Evolutionary conservation across 2,329 filamentous ascomycete genomes (phyloP), one percentile per base, ranked within the genome.

Genomic region (Epicoccum nigrum): DNA sequence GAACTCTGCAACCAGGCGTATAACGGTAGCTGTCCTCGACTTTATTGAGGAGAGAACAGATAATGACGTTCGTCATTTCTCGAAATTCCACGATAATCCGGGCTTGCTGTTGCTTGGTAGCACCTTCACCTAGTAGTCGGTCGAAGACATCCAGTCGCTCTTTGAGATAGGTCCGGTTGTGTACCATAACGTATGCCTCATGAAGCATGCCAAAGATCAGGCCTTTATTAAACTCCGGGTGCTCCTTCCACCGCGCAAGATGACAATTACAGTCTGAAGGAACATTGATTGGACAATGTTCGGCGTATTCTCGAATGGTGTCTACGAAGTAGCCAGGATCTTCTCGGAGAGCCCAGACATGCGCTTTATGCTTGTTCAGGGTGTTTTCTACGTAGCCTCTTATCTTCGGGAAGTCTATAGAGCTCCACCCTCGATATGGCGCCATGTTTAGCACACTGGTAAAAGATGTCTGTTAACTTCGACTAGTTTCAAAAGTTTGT

Each of bases 251-350:
- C 8, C 8, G 21, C 21, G 21, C 4, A 4, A 8, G 4, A 23
- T 41, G 16, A 20, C 15, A 13, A 11, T 11, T 4, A 21, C 38
- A 31, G 8, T 12, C 4, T 8, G 13, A 21, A 13, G 38, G 16
- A 16, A 37, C 33, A 4, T 15, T n/a, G 8, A n/a, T 33, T 2
- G 15, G 5, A 6, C 7, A 27, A 5, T 48, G 45, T 7, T 44
- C 28, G 0, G 15, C 27, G 8, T 38, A 9, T 2, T 55, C 49
- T 2, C 7, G 30, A 20, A 53, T 25, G 2, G 20, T 39, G 23
- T 56, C 48, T 1, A 44, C 44, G n/a, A 56, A 50, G 28, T 56
- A 56, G 1, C 17, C 39, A 15, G 52, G 52, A n/a, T 51, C 47
- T 43, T 55, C 52, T 4, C 47, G 49, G 0, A 56, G 27, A 30